These are phyloP conservation scores for Neurospora sp. DNA, from an alignment of 495 filamentous ascomycete genomes.

Conservation along the genomic window DNA sequence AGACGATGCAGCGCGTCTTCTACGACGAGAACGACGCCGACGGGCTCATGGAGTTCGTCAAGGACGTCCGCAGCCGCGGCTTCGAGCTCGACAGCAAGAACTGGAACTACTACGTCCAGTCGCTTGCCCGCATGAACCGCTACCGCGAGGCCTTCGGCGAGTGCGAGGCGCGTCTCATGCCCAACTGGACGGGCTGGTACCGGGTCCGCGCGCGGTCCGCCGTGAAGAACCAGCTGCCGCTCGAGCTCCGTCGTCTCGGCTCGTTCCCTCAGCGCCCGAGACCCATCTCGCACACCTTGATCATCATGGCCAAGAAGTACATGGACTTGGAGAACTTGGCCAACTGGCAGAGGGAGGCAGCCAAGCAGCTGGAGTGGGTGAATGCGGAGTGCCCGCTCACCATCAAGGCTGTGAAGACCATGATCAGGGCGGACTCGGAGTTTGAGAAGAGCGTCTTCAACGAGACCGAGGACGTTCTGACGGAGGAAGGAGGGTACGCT, in stretches of 20 bases:
- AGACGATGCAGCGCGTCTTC: conserved; percentile 50
- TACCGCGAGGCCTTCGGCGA: conserved; percentile 47
- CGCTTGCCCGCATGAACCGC: conserved; percentile 32
- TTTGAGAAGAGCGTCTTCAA: not conserved
- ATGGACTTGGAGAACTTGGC: conserved; percentile 25
- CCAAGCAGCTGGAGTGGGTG: conserved; percentile 13
- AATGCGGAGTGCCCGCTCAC: conserved; percentile 16
- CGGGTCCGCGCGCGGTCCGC: conserved; percentile 10
- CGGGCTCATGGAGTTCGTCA: conserved; percentile 39
- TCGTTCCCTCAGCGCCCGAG: conserved; percentile 19
- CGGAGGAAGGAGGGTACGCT: not conserved
- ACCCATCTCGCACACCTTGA: conserved; percentile 29
- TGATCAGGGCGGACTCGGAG: conserved; percentile 12
- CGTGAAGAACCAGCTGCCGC: conserved; percentile 17
- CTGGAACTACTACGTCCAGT: conserved; percentile 51
- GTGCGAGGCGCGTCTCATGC: conserved; percentile 67
- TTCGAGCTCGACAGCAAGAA: conserved; percentile 54
- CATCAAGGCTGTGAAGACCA: conserved; percentile 29
- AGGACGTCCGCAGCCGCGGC: conserved; percentile 44
- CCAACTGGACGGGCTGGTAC: conserved; percentile 62
- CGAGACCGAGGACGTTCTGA: not conserved
- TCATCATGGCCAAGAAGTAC: conserved; percentile 28
- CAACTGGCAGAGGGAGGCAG: conserved; percentile 23
- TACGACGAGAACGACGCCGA: conserved; percentile 32
- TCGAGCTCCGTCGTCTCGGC: conserved; percentile 26